Conservation (phyloP, 2,329 filamentous ascomycete genomes). For the Penicillium frequentans region DNA sequence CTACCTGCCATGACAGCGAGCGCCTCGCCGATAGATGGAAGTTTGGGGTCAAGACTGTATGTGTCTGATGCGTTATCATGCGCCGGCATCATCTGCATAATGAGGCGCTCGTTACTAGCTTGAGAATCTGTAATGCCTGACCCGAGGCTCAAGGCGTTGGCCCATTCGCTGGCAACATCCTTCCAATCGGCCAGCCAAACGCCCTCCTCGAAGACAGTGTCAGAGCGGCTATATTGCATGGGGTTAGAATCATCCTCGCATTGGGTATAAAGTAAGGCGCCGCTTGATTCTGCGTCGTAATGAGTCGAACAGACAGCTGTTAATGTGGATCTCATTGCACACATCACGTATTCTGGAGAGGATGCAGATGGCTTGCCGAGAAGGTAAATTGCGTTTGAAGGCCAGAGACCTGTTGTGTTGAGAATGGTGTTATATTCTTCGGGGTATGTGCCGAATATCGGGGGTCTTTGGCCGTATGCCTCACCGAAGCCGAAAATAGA, state of each 20-base stretch:
- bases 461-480: constrained; percentile 52
- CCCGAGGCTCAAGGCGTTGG: constrained; percentile 56
- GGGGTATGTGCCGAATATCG: constrained; percentile 58
- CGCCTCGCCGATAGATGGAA: constrained; percentile 72
- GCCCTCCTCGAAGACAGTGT: constrained; percentile 34
- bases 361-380: constrained; percentile 53
- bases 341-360: constrained; percentile 62
- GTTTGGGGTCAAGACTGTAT: constrained; percentile 45
- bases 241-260: constrained; percentile 61
- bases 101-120: constrained; percentile 59
- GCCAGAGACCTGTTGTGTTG: constrained; percentile 50
- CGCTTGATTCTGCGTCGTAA: constrained; percentile 54
- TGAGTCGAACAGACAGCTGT: constrained; percentile 67
- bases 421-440: constrained; percentile 65
- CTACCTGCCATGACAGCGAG: constrained; percentile 68
- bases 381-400: constrained; percentile 63
- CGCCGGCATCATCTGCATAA: constrained; percentile 56
- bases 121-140: constrained; percentile 57
- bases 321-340: constrained; percentile 63
- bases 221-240: constrained; percentile 56
- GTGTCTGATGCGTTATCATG: constrained; percentile 29
- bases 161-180: constrained; percentile 57
- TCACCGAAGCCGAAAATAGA: constrained; percentile 69
- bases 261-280: constrained; percentile 59
- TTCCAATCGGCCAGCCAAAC: constrained; percentile 53